phyloP scores from a whole-genome alignment of 2,329 filamentous ascomycete genomes.

The Verticillium albo-atrum region DNA sequence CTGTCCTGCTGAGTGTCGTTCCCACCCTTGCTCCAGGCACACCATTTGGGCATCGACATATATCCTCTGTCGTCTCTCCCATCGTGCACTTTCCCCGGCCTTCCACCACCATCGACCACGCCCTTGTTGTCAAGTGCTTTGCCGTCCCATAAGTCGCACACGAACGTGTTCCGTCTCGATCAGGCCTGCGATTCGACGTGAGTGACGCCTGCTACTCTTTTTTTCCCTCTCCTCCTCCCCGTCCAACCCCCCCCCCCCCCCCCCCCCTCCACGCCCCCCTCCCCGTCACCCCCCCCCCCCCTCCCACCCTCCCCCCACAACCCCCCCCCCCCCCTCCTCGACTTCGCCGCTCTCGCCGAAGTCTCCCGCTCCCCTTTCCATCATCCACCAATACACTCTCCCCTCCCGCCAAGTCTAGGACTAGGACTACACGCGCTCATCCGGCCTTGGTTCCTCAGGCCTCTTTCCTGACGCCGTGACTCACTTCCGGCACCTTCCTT shows the following conservation, averaged over 20 bases:
- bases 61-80: neutral
- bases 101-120: neutral
- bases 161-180: neutral
- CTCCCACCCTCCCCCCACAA: conserved; percentile 8
- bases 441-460: neutral
- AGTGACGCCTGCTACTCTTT: neutral
- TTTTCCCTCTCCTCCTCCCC: conserved; percentile 7
- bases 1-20: neutral
- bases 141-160: neutral
- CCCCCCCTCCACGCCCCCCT: neutral
- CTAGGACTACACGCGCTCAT: neutral
- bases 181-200: neutral
- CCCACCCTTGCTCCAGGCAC: neutral
- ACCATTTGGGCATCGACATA: neutral
- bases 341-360: neutral
- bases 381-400: conserved; percentile 1
- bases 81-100: neutral
- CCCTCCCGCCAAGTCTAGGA: neutral
- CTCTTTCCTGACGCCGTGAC: conserved; percentile 19
- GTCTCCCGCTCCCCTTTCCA: conserved; percentile 3
- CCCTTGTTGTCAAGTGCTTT: neutral
- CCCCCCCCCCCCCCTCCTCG: conserved; percentile 3
- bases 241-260: conserved; percentile 6
- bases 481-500: conserved; percentile 21
- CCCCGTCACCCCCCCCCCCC: neutral